Evolutionary conservation across 306 rosid species (phyloP).

Genomic region (Prunus kanzakura): DNA sequence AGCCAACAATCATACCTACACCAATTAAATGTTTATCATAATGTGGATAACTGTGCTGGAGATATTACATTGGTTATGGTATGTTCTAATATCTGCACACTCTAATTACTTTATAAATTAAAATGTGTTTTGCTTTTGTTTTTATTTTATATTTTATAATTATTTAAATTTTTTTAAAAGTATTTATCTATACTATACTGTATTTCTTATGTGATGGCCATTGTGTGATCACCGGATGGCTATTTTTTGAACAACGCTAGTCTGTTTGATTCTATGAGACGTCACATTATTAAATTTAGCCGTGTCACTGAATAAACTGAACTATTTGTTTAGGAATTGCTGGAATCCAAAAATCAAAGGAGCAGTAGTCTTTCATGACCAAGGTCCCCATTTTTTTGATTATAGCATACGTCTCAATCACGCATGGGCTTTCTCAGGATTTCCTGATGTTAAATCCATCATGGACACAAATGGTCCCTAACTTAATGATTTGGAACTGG

Average conservation of each 20-base stretch:
- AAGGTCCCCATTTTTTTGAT: slow-evolving; percentile 81
- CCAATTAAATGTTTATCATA: too few species aligned
- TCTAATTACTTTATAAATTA: too few species aligned
- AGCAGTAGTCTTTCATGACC: slow-evolving; percentile 81
- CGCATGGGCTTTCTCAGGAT: slow-evolving; percentile 95
- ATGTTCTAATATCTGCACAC: too few species aligned
- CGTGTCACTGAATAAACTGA: slow-evolving; percentile 20
- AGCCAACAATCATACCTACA: too few species aligned
- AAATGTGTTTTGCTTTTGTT: too few species aligned
- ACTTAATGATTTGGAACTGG: slow-evolving; percentile 83
- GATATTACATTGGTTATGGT: too few species aligned
- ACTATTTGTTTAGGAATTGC: slow-evolving; percentile 63
- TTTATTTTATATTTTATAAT: too few species aligned
- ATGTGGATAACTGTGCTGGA: too few species aligned
- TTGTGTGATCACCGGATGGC: not conserved
- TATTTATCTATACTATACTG: not conserved
- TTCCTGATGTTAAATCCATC: slow-evolving; percentile 85
- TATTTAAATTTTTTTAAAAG: too few species aligned
- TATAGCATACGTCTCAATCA: slow-evolving; percentile 97
- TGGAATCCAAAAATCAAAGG: slow-evolving; percentile 82
- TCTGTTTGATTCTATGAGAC: not conserved
- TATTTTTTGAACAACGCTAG: not conserved
- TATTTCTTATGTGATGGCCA: not conserved
- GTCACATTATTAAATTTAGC: not conserved
- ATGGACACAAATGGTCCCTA: slow-evolving; percentile 96